Evolutionary conservation across 2,329 filamentous ascomycete genomes (phyloP), one percentile per base, ranked within the genome.

Genomic region (Arthrinium phaeospermum): DNA sequence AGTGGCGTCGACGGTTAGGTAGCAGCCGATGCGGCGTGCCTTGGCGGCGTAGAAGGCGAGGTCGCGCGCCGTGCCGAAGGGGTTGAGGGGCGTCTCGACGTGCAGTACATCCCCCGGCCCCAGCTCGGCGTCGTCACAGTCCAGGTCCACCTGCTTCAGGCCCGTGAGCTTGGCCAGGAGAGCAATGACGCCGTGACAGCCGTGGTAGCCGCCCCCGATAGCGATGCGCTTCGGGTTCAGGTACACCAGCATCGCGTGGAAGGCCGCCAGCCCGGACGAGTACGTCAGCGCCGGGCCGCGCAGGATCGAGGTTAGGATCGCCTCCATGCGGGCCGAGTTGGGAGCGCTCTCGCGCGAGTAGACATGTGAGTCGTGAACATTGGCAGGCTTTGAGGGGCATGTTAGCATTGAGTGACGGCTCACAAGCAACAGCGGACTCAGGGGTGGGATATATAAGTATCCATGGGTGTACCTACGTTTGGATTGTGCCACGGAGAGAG

Each of bases 61-160:
- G 77, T 94, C 86, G 76, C 90, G 92, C 1, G 95, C 95, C 77
- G 92, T 91, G 69, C 96, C 96, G 1, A 92, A 92, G 0, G 96
- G 96, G 82, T 99, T 99, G 51, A 98, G 86, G 0, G 96, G 96
- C 5, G 96, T 98, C 85, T 99, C 96, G 69, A 98, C 87, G 81
- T 98, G 94, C 70, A 99, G 88, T 3, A 98, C 85, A 81, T 98
- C 96, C 3, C 96, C 96, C 3, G 89, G 84, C 34, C 91, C 87
- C 3, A 98, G 86, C 46, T 91, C 88, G 53, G 90, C 88, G 19
- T 88, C 85, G 12, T 90, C 85, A 78, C 91, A 93, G 77, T 92
- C 89, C 19, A 98, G 88, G 30, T 91, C 88, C 2, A 98, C 86
- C 75, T 92, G 88, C 80, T 92, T 83, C 37, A 97, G 89, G 0